These are phyloP conservation scores for Linum lewisii DNA, from an alignment of 345 rosid species.

Conservation along the genomic window DNA sequence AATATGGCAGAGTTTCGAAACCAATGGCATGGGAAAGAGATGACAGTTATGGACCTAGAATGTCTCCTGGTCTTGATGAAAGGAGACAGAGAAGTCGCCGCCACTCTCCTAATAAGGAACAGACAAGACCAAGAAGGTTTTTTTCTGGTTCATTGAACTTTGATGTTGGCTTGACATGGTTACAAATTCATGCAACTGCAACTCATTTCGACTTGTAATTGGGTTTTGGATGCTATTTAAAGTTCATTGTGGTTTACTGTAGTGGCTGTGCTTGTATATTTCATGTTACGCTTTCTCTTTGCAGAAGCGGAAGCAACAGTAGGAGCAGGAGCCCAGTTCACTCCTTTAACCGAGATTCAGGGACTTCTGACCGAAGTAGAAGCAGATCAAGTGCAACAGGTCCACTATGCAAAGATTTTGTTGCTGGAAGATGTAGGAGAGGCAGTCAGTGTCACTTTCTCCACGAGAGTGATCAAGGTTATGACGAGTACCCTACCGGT, in stretches of 20 bases:
- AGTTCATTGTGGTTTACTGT: background rate
- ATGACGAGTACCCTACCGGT: constrained; percentile 20
- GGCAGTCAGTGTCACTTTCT: constrained; percentile 47
- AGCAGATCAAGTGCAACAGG: constrained; percentile 40
- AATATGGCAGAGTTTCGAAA: constrained; percentile 22
- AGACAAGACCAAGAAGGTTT: constrained; percentile 50
- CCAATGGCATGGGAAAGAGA: constrained; percentile 33
- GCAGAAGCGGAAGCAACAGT: constrained; percentile 38
- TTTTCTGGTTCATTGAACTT: background rate
- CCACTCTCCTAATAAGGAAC: constrained; percentile 52
- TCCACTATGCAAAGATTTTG: constrained; percentile 54
- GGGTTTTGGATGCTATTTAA: background rate
- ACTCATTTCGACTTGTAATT: no score
- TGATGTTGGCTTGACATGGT: background rate
- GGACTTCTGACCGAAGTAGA: constrained; percentile 45
- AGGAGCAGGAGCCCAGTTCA: constrained; percentile 68
- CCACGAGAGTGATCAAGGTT: constrained; percentile 38
- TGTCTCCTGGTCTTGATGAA: constrained; percentile 75
- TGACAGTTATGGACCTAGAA: constrained; percentile 45
- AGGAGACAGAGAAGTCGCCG: constrained; percentile 48
- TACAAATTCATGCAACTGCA: no score
- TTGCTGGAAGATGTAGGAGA: constrained; percentile 63
- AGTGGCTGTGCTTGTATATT: no score
- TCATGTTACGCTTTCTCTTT: constrained; percentile 2
- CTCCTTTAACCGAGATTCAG: constrained; percentile 49